Conservation (phyloP, 208 protist species). For the Acanthamoeba royreba region DNA sequence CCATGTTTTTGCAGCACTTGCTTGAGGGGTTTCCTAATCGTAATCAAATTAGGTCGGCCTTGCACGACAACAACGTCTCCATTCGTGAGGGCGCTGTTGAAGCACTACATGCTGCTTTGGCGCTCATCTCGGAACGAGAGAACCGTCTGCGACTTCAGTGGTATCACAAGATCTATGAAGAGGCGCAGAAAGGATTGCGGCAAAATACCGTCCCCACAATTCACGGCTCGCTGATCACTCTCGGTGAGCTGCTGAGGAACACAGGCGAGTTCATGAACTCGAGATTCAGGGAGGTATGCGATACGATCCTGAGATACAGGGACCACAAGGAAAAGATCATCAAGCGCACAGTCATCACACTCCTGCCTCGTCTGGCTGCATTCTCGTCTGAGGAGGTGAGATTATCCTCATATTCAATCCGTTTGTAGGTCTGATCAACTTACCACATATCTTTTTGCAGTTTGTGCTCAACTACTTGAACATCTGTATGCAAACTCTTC, state of each 20-base stretch:
- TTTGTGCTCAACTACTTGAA: constrained; percentile 52
- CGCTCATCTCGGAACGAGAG: constrained; percentile 76
- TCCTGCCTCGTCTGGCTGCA: constrained; percentile 69
- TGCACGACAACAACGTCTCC: constrained; percentile 70
- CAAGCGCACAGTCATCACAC: constrained; percentile 65
- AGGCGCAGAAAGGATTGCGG: constrained; percentile 68
- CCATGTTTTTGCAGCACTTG: background rate
- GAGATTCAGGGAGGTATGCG: constrained; percentile 68
- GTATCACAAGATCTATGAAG: constrained; percentile 79
- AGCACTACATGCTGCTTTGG: constrained; percentile 74
- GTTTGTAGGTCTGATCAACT: background rate
- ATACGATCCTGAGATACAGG: constrained; percentile 68
- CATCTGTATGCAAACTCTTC: constrained; percentile 20
- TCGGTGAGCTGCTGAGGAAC: constrained; percentile 73
- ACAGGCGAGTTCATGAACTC: constrained; percentile 58
- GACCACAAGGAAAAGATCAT: constrained; percentile 66
- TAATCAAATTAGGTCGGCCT: constrained; percentile 55
- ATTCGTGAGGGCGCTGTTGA: constrained; percentile 39
- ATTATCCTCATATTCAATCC: background rate
- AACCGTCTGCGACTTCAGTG: constrained; percentile 68
- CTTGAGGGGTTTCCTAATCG: background rate
- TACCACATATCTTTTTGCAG: too few species aligned
- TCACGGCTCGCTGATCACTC: constrained; percentile 76
- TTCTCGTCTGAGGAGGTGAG: constrained; percentile 64
- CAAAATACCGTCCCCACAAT: constrained; percentile 55